Evolutionary conservation across 148 eudicot genomes (phyloP).

Genomic region (Linanthus parryae): DNA sequence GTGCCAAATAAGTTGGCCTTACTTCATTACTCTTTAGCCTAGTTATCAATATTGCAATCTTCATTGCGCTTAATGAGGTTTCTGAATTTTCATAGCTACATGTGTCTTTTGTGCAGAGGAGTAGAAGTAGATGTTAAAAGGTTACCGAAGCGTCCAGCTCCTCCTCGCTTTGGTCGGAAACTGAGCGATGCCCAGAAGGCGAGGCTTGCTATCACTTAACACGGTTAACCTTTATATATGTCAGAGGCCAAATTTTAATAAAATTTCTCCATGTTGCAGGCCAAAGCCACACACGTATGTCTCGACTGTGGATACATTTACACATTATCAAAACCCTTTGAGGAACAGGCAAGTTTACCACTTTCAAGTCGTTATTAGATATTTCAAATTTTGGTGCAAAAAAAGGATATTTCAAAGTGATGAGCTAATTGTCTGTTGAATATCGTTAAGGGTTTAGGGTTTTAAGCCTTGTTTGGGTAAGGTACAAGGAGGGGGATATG

Average conservation of each 20-base stretch:
- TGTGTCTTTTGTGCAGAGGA: slow-evolving; percentile 43
- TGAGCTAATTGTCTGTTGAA: too few species aligned
- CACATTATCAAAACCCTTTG: slow-evolving; percentile 69
- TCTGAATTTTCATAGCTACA: too few species aligned
- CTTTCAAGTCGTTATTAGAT: neutral
- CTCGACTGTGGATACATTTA: slow-evolving; percentile 92
- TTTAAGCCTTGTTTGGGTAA: too few species aligned
- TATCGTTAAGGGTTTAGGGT: too few species aligned
- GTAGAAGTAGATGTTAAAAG: slow-evolving; percentile 80
- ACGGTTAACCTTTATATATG: neutral
- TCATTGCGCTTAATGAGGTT: too few species aligned
- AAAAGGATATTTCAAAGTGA: too few species aligned
- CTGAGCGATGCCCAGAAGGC: slow-evolving; percentile 84
- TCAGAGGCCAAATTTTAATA: slow-evolving; percentile 1
- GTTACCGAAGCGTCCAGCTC: slow-evolving; percentile 88
- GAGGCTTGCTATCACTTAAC: slow-evolving; percentile 10
- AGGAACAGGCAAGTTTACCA: slow-evolving; percentile 65
- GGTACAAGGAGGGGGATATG: too few species aligned
- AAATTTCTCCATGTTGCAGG: slow-evolving; percentile 33
- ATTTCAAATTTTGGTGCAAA: neutral
- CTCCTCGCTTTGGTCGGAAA: slow-evolving; percentile 92
- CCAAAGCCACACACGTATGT: slow-evolving; percentile 92
- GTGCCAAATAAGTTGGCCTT: too few species aligned
- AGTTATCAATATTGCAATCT: too few species aligned
- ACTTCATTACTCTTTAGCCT: too few species aligned